A percentile compares a stretch with the other conserved stretches of the same genome.
phyloP scores from a whole-genome alignment of 495 filamentous ascomycete genomes.

The Hypoxylon lienhwacheense region DNA sequence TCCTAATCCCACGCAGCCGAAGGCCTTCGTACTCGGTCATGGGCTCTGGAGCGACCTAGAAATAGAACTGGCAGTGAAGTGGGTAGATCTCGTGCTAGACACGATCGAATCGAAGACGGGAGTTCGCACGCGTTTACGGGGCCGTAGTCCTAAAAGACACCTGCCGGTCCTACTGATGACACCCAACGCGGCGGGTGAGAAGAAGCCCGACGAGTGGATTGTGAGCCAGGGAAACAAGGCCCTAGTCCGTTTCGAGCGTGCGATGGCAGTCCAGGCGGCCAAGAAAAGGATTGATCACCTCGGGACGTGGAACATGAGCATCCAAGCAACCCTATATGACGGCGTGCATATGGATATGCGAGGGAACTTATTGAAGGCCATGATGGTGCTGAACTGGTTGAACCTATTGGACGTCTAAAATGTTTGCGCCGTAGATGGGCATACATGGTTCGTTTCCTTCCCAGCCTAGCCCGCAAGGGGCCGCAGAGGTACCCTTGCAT shows the following conservation, averaged over 20 bases:
- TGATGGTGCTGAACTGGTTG: conserved; percentile 61
- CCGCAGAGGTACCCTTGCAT: conserved; percentile 7
- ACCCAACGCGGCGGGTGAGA: conserved; percentile 55
- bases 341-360: conserved; percentile 57
- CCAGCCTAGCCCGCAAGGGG: conserved; percentile 10
- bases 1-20: conserved; percentile 42
- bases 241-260: conserved; percentile 52
- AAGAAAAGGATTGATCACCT: conserved; percentile 52
- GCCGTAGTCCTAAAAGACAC: conserved; percentile 23
- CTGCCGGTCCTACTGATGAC: conserved; percentile 52
- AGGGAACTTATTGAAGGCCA: conserved; percentile 57
- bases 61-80: conserved; percentile 47
- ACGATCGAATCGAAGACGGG: conserved; percentile 35
- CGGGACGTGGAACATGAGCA: conserved; percentile 59
- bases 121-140: conserved; percentile 25
- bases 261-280: conserved; percentile 42
- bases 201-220: conserved; percentile 57
- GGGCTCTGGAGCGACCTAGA: conserved; percentile 58
- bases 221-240: conserved; percentile 56
- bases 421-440: not conserved
- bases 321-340: conserved; percentile 56
- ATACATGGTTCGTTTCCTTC: conserved; percentile 5
- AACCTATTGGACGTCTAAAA: conserved; percentile 38
- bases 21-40: conserved; percentile 55
- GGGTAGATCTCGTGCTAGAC: conserved; percentile 48